Evolutionary conservation across 1,284 basidiomycete genomes (phyloP).

Genomic region (Ustilago sp.): DNA sequence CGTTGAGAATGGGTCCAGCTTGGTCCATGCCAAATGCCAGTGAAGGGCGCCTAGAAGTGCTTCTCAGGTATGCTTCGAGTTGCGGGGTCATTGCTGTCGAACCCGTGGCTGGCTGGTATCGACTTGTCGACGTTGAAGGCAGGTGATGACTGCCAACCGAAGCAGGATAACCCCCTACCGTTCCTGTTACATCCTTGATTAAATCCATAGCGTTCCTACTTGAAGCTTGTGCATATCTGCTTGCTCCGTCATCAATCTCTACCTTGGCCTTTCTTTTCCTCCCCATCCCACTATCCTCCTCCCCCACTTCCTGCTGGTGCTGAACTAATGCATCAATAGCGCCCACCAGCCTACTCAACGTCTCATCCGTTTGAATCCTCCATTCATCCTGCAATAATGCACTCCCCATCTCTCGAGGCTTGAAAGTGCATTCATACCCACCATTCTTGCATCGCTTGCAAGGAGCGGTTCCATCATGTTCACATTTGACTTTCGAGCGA

Average conservation of each 20-base stretch:
- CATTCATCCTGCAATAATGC: conserved; percentile 28
- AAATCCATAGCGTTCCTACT: background rate
- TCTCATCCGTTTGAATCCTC: conserved; percentile 38
- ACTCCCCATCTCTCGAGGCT: conserved; percentile 24
- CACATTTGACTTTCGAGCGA: conserved; percentile 36
- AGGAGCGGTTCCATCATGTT: conserved; percentile 28
- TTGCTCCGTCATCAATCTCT: background rate
- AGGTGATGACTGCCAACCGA: background rate
- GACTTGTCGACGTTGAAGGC: background rate
- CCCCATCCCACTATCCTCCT: background rate
- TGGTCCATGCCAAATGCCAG: background rate
- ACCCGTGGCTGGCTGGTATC: background rate
- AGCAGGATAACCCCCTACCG: no score
- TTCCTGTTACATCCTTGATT: background rate
- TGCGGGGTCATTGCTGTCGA: background rate
- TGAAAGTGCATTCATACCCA: conserved; percentile 36
- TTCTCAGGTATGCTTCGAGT: background rate
- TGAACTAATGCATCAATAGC: conserved; percentile 27
- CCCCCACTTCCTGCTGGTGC: conserved; percentile 1
- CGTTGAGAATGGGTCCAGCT: background rate
- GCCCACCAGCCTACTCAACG: conserved; percentile 30
- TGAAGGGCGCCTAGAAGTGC: background rate
- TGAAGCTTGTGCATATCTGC: background rate
- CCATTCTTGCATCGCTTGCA: conserved; percentile 36
- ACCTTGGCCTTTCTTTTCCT: conserved; percentile 1